These are phyloP conservation scores for Alternaria panax DNA, from an alignment of 2,329 filamentous ascomycete species.

Conservation along the genomic window DNA sequence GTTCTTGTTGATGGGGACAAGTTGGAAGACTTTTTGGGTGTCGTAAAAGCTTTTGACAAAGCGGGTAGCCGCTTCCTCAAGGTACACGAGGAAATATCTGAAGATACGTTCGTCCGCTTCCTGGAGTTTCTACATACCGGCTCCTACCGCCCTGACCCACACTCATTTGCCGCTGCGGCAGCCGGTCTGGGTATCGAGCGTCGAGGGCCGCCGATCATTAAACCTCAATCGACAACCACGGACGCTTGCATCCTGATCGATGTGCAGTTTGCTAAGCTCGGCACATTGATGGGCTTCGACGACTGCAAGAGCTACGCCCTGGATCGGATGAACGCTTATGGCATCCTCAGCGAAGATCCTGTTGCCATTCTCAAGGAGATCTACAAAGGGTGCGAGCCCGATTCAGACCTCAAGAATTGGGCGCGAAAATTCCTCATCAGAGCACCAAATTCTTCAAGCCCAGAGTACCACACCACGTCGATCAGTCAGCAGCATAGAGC, in stretches of 20 bases:
- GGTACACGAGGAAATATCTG: constrained; percentile 37
- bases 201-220: constrained; percentile 37
- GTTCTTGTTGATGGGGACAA: constrained; percentile 42
- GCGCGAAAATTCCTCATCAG: constrained; percentile 29
- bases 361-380: constrained; percentile 45
- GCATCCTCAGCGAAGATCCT: constrained; percentile 46
- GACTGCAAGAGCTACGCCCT: constrained; percentile 49
- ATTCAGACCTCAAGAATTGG: constrained; percentile 33
- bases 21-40: constrained; percentile 37
- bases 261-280: constrained; percentile 44
- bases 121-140: constrained; percentile 42
- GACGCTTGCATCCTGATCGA: constrained; percentile 29
- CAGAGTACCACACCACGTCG: neutral
- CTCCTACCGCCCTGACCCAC: constrained; percentile 33
- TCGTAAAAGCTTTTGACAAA: constrained; percentile 43
- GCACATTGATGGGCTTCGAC: constrained; percentile 44
- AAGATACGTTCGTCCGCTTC: constrained; percentile 44
- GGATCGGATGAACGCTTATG: constrained; percentile 41
- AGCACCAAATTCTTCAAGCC: neutral
- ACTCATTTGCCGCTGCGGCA: constrained; percentile 1
- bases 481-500: constrained; percentile 13
- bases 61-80: constrained; percentile 34
- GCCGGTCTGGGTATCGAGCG: constrained; percentile 10
- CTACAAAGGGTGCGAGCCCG: constrained; percentile 39
- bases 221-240: constrained; percentile 7